Conservation (phyloP, 805 yeast genomes). For the Jamesozyma spencerorum region DNA sequence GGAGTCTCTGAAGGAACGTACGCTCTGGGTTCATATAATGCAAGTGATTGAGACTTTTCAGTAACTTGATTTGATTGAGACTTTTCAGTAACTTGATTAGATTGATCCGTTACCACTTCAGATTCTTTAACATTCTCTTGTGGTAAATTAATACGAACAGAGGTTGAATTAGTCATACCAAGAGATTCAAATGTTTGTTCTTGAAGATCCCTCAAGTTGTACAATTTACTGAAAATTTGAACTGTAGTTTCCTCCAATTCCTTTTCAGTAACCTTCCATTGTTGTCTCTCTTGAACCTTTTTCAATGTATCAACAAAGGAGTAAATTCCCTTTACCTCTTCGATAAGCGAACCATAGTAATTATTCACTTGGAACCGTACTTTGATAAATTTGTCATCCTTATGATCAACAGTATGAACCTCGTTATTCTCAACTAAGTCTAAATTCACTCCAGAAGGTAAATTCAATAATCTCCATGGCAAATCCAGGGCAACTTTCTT, state of each 20-base stretch:
- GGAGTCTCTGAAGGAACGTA: slow-evolving; percentile 16
- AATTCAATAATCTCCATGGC: slow-evolving; percentile 36
- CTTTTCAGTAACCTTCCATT: slow-evolving; percentile 6
- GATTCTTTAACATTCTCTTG: no score
- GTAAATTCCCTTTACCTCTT: slow-evolving; percentile 17
- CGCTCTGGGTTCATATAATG: slow-evolving; percentile 15
- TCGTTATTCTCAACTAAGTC: slow-evolving; percentile 14
- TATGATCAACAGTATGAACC: neutral
- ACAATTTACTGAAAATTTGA: slow-evolving; percentile 20
- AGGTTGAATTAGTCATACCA: slow-evolving; percentile 14
- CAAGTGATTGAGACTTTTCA: neutral
- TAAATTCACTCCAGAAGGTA: slow-evolving; percentile 39
- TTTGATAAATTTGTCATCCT: slow-evolving; percentile 14
- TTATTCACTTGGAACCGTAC: slow-evolving; percentile 26
- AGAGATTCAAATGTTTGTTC: slow-evolving; percentile 11
- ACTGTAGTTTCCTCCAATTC: slow-evolving; percentile 6
- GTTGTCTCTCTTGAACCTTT: slow-evolving; percentile 7
- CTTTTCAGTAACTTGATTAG: no score
- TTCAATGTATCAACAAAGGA: slow-evolving; percentile 10
- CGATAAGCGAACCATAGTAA: slow-evolving; percentile 15
- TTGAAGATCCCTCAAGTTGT: slow-evolving; percentile 8
- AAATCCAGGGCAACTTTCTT: slow-evolving; percentile 31
- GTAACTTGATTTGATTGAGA: neutral
- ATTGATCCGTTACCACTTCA: no score
- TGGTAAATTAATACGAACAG: slow-evolving; percentile 6